phyloP scores from a whole-genome alignment of 768 basidiomycete genomes.

The Psilocybe sp. region DNA sequence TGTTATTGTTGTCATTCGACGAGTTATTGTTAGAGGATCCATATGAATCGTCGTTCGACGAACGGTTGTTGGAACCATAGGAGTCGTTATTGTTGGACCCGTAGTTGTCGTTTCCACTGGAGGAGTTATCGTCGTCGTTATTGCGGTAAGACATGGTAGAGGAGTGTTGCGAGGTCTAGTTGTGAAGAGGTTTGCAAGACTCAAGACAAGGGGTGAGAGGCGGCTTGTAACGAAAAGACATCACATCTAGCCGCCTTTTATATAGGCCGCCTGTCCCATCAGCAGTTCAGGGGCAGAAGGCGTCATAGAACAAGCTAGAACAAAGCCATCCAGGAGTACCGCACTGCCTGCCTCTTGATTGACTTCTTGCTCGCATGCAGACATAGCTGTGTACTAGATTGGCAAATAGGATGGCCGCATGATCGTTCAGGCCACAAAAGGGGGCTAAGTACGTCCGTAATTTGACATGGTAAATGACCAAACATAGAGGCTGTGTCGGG shows the following conservation, averaged over 20 bases:
- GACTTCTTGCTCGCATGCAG: too few relatives aligned
- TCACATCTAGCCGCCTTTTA: not conserved
- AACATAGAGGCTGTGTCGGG: too few relatives aligned
- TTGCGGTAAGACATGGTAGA: conserved; percentile 21
- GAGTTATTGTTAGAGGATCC: conserved; percentile 13
- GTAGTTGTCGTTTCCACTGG: conserved; percentile 6
- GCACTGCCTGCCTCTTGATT: too few relatives aligned
- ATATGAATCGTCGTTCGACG: conserved; percentile 15
- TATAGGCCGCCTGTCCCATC: not conserved
- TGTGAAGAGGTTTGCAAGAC: not conserved
- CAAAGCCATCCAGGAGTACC: too few relatives aligned
- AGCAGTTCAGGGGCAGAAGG: too few relatives aligned
- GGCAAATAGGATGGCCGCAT: too few relatives aligned
- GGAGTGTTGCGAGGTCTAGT: not conserved
- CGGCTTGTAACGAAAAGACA: not conserved
- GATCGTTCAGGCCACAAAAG: too few relatives aligned
- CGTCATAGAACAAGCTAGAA: too few relatives aligned
- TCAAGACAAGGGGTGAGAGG: not conserved
- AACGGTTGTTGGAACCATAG: conserved; percentile 15
- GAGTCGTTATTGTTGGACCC: conserved; percentile 15
- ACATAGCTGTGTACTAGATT: too few relatives aligned
- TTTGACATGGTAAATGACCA: too few relatives aligned
- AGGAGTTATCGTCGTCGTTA: conserved; percentile 10
- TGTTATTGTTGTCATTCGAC: conserved; percentile 13
- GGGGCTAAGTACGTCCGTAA: too few relatives aligned